These are phyloP conservation scores for Micractinium sp. DNA, from an alignment of 139 green algal species.

Conservation along the genomic window DNA sequence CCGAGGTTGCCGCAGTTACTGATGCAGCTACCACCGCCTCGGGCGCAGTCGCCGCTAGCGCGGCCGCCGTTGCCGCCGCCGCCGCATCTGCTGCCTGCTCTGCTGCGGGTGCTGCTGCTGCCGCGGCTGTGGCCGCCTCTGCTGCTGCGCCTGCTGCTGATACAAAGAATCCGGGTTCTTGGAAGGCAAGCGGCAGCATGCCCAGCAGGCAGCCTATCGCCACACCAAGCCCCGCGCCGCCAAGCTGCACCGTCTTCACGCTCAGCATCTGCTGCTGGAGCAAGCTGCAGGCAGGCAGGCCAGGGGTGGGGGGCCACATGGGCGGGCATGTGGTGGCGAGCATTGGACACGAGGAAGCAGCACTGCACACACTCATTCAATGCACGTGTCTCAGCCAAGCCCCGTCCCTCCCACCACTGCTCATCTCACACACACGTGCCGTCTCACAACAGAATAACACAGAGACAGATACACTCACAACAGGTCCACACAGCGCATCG, in stretches of 20 bases:
- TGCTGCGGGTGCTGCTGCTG: background rate
- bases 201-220: slow-evolving; percentile 72
- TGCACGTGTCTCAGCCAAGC: too few relatives aligned
- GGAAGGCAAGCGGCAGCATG: slow-evolving; percentile 49
- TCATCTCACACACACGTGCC: background rate
- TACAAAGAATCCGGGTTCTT: slow-evolving; percentile 38
- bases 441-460: background rate
- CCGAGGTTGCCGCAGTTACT: background rate
- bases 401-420: too few relatives aligned
- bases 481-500: background rate
- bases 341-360: background rate
- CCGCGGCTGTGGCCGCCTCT: background rate
- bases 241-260: slow-evolving; percentile 37
- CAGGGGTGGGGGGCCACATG: background rate
- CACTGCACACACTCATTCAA: too few relatives aligned
- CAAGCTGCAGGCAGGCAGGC: slow-evolving; percentile 27
- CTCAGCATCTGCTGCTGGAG: slow-evolving; percentile 45
- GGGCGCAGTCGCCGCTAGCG: background rate
- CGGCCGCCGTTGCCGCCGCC: background rate
- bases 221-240: slow-evolving; percentile 65
- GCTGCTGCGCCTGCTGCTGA: slow-evolving; percentile 2
- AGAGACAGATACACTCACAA: background rate
- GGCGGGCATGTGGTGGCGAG: background rate
- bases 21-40: background rate
- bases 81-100: background rate